Base-by-base conservation (phyloP, 2,329 filamentous ascomycete species). In the Paracoccidioides lutzii region DNA sequence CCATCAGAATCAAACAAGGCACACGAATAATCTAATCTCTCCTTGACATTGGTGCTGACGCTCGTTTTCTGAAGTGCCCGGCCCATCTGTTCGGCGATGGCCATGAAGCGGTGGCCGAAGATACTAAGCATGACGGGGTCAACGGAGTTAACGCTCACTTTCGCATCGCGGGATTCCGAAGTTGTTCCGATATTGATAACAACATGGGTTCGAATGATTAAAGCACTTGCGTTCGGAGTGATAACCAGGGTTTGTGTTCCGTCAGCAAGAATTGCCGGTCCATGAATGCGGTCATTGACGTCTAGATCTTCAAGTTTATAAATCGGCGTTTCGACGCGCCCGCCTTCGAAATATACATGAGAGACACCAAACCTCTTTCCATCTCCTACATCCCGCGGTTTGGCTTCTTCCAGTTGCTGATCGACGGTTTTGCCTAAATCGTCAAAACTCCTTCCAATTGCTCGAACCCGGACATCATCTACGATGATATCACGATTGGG, bases 371-470 rank as follows among this genome's bases (percentile, higher is more conserved):
- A 84, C 30, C 79, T 76, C 65, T 87, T 88, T 51, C 79, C 73
- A n/a, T 75, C 73, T 3, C 77, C 73, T 0, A 80, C 75, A 33
- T 82, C 76, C 56, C 78, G 80, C 0, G 81, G 76, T 58, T 79
- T 80, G 57, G 91, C 77, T 5, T 82, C 79, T 63, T 83, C 85
- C 14, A 96, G 75, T 66, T 95, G 90, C 65, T 89, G 79, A 60
- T 95, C 89, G 3, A 94, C 87, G 0, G 87, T 91, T 73, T 88
- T 85, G 58, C 89, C 87, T 35, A 85, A 75, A 48, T 86, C 84
- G 54, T 87, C 79, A 68, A 90, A 91, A 48, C 88, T 91, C 76
- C 90, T 94, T 49, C 88, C 90, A 59, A 95, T 94, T 12, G 89
- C 89, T 56, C 91, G 80, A 4, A 90, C 87, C 43, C 90, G 83